Percentiles rank a stretch among this genome's conserved stretches.
These are phyloP conservation scores for Solanum bulbocastanum DNA, from an alignment of 257 asterid genomes.

Conservation along the genomic window DNA sequence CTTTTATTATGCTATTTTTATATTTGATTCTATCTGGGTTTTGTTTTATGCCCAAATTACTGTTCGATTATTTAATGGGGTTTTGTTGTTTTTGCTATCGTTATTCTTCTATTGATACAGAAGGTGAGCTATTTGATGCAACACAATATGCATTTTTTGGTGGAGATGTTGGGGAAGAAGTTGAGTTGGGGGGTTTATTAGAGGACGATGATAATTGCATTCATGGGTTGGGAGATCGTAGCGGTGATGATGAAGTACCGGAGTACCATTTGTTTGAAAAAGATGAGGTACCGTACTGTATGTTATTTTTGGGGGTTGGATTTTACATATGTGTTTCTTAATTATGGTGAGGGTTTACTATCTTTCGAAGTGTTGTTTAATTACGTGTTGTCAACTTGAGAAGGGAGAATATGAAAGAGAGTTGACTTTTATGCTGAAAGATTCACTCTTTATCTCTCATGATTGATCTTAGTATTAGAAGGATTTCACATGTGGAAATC, in stretches of 20 bases:
- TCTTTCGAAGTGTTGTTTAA: neutral
- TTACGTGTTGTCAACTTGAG: neutral
- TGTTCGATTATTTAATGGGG: neutral
- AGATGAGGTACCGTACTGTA: slow-evolving; percentile 43
- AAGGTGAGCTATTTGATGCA: slow-evolving; percentile 55
- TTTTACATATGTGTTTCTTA: neutral
- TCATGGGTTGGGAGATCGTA: slow-evolving; percentile 32
- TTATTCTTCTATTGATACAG: slow-evolving; percentile 23
- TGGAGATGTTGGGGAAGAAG: slow-evolving; percentile 41
- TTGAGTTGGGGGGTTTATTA: slow-evolving; percentile 63
- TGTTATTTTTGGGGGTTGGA: neutral
- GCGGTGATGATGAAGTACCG: slow-evolving; percentile 37
- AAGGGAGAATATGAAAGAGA: neutral
- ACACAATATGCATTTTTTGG: slow-evolving; percentile 83
- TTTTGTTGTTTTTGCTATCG: neutral
- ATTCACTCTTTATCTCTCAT: neutral
- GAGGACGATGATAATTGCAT: slow-evolving; percentile 28
- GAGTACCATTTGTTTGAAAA: slow-evolving; percentile 75
- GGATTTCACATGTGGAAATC: neutral
- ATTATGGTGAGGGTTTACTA: neutral
- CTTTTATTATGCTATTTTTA: neutral
- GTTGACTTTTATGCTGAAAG: neutral
- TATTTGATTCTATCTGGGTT: slow-evolving; percentile 4
- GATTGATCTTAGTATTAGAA: neutral
- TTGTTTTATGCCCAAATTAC: neutral